Evolutionary conservation across 306 rosid species (phyloP).

Genomic region (Begonia loranthoides): DNA sequence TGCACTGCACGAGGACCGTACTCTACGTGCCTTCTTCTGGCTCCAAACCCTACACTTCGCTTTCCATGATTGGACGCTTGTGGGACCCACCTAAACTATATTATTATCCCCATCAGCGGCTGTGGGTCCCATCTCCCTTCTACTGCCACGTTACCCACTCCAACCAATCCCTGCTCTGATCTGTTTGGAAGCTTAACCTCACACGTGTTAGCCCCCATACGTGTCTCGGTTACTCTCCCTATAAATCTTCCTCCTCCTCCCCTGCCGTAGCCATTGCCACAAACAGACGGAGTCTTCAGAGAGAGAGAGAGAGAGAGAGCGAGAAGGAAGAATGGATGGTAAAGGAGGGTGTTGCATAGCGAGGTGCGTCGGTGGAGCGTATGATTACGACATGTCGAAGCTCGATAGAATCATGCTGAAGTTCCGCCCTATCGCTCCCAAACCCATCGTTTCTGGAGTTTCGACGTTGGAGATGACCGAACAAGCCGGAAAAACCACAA

Average conservation of each 20-base stretch:
- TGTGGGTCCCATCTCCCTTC: constrained; percentile 9
- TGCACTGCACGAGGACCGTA: constrained; percentile 9
- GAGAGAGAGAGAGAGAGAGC: constrained; percentile 5
- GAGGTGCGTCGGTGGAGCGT: constrained; percentile 27
- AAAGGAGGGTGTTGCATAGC: constrained; percentile 77
- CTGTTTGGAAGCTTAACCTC: constrained; percentile 10
- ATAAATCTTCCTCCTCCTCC: constrained; percentile 8
- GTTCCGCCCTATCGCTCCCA: constrained; percentile 85
- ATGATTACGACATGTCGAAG: constrained; percentile 28
- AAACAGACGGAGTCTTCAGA: not conserved
- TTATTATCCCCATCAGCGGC: not conserved
- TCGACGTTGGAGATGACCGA: constrained; percentile 29
- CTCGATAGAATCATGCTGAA: constrained; percentile 56
- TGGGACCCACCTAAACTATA: constrained; percentile 12
- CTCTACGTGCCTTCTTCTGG: constrained; percentile 31
- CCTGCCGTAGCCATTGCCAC: not conserved
- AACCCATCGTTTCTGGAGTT: constrained; percentile 31
- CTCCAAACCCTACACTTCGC: constrained; percentile 24
- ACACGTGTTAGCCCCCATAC: constrained; percentile 18
- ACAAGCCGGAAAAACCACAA: not conserved
- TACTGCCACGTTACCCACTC: constrained; percentile 25
- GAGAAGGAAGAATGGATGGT: constrained; percentile 27
- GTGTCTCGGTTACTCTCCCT: constrained; percentile 15
- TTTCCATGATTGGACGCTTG: constrained; percentile 17
- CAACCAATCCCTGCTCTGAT: constrained; percentile 30